A percentile compares a stretch with the other conserved stretches of the same genome.
phyloP scores from a whole-genome alignment of 108 stramenopile genomes.

The Stephanodiscus triporus region DNA sequence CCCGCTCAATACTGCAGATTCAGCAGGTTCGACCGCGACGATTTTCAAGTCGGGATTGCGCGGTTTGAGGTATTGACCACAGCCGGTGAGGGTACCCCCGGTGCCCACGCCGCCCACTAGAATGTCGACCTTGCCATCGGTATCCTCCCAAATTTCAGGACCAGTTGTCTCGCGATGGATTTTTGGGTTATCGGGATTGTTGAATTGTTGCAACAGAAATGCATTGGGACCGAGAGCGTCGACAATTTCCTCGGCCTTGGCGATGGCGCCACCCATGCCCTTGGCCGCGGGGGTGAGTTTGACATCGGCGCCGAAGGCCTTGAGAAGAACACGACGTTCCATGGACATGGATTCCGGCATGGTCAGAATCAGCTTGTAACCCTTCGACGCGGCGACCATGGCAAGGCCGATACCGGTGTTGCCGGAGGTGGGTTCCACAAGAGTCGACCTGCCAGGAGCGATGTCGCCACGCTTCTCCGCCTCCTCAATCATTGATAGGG shows the following conservation, averaged over 20 bases:
- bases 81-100: slow-evolving; percentile 84
- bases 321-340: slow-evolving; percentile 86
- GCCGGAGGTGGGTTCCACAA: slow-evolving; percentile 91
- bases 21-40: slow-evolving; percentile 76
- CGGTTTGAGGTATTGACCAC: slow-evolving; percentile 73
- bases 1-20: slow-evolving; percentile 71
- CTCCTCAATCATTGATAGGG: slow-evolving; percentile 77
- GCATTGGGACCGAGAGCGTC: slow-evolving; percentile 53
- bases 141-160: slow-evolving; percentile 80
- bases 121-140: slow-evolving; percentile 81
- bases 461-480: slow-evolving; percentile 88
- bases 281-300: slow-evolving; percentile 80
- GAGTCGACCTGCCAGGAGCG: slow-evolving; percentile 67
- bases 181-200: slow-evolving; percentile 94
- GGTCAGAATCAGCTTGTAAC: slow-evolving; percentile 86
- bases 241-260: slow-evolving; percentile 74
- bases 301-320: slow-evolving; percentile 81
- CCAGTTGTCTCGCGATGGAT: slow-evolving; percentile 84
- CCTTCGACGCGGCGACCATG: slow-evolving; percentile 89
- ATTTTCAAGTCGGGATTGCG: slow-evolving; percentile 73
- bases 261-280: slow-evolving; percentile 86
- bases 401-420: slow-evolving; percentile 93
- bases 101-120: slow-evolving; percentile 89
- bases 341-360: slow-evolving; percentile 92
- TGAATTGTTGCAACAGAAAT: slow-evolving; percentile 89